Conservation (phyloP, 371 early-diverging fungal genomes). For the Mortierella sp. region DNA sequence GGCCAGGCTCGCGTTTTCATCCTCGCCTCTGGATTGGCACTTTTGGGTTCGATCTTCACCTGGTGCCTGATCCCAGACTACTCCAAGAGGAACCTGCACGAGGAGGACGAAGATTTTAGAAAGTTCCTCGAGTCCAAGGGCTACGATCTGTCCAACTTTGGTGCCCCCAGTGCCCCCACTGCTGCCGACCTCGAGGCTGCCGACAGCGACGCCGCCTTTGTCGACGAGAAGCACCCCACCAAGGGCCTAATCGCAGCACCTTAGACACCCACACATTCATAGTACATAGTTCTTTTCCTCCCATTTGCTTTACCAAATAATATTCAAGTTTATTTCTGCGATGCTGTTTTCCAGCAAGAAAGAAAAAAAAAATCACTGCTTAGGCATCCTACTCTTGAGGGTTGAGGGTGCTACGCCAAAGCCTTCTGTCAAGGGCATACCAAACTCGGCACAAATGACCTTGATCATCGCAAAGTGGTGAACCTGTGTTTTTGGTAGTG, state of each 20-base stretch:
- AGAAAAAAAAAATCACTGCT: neutral
- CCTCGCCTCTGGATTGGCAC: constrained; percentile 61
- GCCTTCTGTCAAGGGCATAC: constrained; percentile 52
- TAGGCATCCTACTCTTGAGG: constrained; percentile 13
- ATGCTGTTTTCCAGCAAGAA: neutral
- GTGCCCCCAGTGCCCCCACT: constrained; percentile 3
- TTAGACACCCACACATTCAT: neutral
- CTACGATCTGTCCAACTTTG: constrained; percentile 62
- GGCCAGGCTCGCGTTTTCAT: constrained; percentile 62
- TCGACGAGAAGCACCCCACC: constrained; percentile 12
- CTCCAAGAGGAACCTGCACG: constrained; percentile 56
- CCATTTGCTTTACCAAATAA: neutral
- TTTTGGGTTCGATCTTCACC: constrained; percentile 60
- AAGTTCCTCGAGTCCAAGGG: constrained; percentile 64
- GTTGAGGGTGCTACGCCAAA: constrained; percentile 73
- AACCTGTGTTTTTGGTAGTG: constrained; percentile 36
- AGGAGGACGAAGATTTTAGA: constrained; percentile 66
- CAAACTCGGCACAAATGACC: constrained; percentile 67
- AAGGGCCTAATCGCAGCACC: neutral
- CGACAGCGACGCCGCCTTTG: neutral
- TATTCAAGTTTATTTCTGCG: neutral
- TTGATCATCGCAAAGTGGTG: constrained; percentile 71
- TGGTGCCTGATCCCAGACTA: constrained; percentile 58
- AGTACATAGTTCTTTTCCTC: neutral
- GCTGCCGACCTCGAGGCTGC: neutral